These are phyloP conservation scores for Suillus clintonianus DNA, from an alignment of 768 basidiomycete species.

Conservation along the genomic window DNA sequence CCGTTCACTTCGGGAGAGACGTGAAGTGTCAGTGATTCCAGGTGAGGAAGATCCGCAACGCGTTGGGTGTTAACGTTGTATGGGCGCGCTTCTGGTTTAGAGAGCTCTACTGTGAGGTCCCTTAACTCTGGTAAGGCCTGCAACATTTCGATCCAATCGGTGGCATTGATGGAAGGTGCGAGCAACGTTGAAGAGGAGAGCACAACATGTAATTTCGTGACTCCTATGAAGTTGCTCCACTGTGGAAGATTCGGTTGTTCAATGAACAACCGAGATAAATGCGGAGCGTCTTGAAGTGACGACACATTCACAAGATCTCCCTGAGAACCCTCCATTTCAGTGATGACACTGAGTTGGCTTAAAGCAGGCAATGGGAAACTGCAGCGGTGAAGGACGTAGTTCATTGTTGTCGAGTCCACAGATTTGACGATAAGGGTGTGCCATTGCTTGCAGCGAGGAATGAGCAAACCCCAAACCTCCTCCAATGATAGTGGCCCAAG, in stretches of 20 bases:
- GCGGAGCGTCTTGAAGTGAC: constrained; percentile 36
- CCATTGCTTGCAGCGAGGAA: constrained; percentile 45
- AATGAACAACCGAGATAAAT: constrained; percentile 35
- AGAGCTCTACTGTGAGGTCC: constrained; percentile 42
- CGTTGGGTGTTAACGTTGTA: constrained; percentile 18
- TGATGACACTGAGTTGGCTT: constrained; percentile 31
- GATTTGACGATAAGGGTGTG: constrained; percentile 43
- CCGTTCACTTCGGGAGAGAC: constrained; percentile 32
- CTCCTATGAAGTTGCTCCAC: constrained; percentile 33
- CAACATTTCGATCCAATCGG: constrained; percentile 34
- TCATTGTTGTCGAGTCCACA: constrained; percentile 37
- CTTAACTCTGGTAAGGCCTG: constrained; percentile 42
- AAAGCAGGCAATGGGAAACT: constrained; percentile 38
- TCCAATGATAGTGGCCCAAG: constrained; percentile 30
- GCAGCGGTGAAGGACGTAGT: constrained; percentile 41
- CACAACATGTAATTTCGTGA: constrained; percentile 37
- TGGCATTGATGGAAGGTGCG: constrained; percentile 20
- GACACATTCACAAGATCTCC: constrained; percentile 27
- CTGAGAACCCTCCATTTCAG: constrained; percentile 28
- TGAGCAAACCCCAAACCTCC: constrained; percentile 43
- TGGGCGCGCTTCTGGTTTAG: constrained; percentile 24
- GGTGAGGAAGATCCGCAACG: constrained; percentile 20
- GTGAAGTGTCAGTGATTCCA: constrained; percentile 31
- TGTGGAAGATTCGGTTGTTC: constrained; percentile 37
- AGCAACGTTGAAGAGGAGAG: constrained; percentile 25